Base-by-base conservation (phyloP, 352 stramenopile genomes). In the Pythium pyrilobum region DNA sequence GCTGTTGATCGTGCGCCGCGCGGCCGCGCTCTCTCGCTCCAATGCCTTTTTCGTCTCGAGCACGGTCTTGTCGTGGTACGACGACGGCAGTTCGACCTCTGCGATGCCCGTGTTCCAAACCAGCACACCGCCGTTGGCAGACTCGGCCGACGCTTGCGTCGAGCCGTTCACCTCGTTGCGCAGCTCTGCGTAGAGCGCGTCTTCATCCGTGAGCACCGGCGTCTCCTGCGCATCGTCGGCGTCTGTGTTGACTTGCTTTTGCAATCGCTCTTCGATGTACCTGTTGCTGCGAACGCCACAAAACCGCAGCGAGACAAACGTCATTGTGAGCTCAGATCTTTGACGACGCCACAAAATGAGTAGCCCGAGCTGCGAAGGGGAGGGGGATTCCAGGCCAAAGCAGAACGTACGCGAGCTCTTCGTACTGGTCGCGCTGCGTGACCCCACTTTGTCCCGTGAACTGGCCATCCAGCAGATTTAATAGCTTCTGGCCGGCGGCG, bases 81-180 rank as follows among this genome's bases (percentile, higher is more conserved):
- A 56, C 1, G 62, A 46, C 7, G 80, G 80, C 32, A 93, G 60
- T 44, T 91, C 82, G 7, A 93, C 78, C 45, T 93, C 82, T 25
- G 82, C 78, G 59, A 93, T 91, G 7, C 82, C 80, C 8, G 81
- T 77, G 59, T 77, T 89, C 49, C 77, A 87, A 56, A 89, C 77
- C 15, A 93, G 56, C 62, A 93, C 77, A 8, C 81, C 74, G 5
- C 77, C 78, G 40, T 75, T 62, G 28, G 70, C 64, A n/a, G 69
- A 69, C 37, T 75, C 74, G 6, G 73, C 59, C 2, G 39, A 46
- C 27, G 20, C 40, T 27, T 49, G 32, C 23, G 20, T 55, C 15
- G 44, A 40, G 6, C 31, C 45, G 2, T 37, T 46, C 8, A 66
- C 31, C 20, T 85, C 77, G 37, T 86, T 67, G 39, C 87, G 71